A percentile compares a stretch with the other conserved stretches of the same genome.
phyloP scores from a whole-genome alignment of 768 basidiomycete genomes.

The Lactarius tabidus region DNA sequence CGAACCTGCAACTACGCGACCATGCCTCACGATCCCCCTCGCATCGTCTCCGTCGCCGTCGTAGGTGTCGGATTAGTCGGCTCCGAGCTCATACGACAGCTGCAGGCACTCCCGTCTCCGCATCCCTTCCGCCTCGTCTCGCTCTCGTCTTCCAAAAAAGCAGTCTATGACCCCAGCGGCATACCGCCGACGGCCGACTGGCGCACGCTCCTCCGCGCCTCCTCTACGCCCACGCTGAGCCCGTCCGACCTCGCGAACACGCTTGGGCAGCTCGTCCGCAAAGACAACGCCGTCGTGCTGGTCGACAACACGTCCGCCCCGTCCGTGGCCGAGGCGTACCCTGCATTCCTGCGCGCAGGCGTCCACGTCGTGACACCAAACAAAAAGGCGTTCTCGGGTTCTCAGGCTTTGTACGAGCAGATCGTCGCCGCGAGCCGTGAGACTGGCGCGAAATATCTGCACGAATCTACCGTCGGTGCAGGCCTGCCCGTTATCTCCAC shows the following conservation, averaged over 20 bases:
- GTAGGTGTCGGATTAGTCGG: constrained; percentile 95
- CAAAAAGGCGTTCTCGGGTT: constrained; percentile 91
- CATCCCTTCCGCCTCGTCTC: constrained; percentile 61
- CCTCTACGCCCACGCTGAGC: constrained; percentile 42
- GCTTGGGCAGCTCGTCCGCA: constrained; percentile 44
- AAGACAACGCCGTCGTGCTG: constrained; percentile 55
- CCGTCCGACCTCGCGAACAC: constrained; percentile 39
- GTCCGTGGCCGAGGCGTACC: constrained; percentile 75
- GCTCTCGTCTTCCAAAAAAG: constrained; percentile 61
- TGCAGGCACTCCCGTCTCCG: constrained; percentile 59
- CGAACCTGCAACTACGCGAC: not conserved
- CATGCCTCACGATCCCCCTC: constrained; percentile 12
- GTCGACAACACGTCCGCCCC: constrained; percentile 94
- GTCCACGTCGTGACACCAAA: constrained; percentile 93
- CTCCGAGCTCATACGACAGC: constrained; percentile 77
- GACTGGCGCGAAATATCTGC: constrained; percentile 64
- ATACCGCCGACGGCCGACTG: constrained; percentile 41
- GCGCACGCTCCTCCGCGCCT: constrained; percentile 45
- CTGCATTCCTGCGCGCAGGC: constrained; percentile 70
- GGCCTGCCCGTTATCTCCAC: constrained; percentile 91
- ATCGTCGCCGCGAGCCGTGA: constrained; percentile 59
- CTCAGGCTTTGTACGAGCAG: constrained; percentile 57
- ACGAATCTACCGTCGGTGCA: constrained; percentile 94
- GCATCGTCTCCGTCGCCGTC: constrained; percentile 56
- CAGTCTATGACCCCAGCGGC: constrained; percentile 49